These are phyloP conservation scores for Ophiocordyceps sinensis DNA, from an alignment of 2,329 filamentous ascomycete species.

Conservation along the genomic window DNA sequence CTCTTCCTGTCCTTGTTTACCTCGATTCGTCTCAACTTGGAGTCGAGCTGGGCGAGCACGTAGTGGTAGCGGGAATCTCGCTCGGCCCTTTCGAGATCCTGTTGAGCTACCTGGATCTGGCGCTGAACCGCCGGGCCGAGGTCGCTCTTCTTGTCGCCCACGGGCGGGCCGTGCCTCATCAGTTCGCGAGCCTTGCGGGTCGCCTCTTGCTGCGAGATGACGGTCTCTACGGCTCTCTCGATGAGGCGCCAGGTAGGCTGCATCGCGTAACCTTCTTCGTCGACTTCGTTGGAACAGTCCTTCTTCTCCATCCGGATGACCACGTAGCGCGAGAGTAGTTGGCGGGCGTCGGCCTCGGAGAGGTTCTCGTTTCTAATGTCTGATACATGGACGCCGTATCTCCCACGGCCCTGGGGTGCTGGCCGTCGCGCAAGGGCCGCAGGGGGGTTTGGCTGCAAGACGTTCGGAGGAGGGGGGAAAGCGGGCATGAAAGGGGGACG, in stretches of 20 bases:
- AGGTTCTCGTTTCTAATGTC: constrained; percentile 23
- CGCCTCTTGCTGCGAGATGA: constrained; percentile 23
- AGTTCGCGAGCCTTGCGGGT: constrained; percentile 22
- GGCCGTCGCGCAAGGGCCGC: neutral
- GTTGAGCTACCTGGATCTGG: constrained; percentile 26
- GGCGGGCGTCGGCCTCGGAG: constrained; percentile 23
- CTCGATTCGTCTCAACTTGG: constrained; percentile 16
- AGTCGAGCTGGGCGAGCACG: constrained; percentile 29
- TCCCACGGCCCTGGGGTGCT: constrained; percentile 5
- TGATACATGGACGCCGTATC: constrained; percentile 10
- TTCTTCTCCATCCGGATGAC: constrained; percentile 28
- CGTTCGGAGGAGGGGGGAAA: neutral
- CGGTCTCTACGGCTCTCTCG: constrained; percentile 15
- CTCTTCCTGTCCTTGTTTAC: constrained; percentile 6
- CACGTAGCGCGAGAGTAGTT: constrained; percentile 23
- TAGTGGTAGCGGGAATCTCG: constrained; percentile 23
- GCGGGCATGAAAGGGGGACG: too few species aligned
- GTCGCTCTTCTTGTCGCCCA: constrained; percentile 22
- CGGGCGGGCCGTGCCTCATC: constrained; percentile 11
- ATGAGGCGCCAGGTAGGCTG: constrained; percentile 26
- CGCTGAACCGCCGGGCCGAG: constrained; percentile 21
- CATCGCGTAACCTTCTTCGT: constrained; percentile 19
- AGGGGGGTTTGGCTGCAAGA: neutral
- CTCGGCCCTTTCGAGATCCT: constrained; percentile 19
- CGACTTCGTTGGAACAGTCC: constrained; percentile 15